These are phyloP conservation scores for Fusarium tanahbumbuense DNA, from an alignment of 2,329 filamentous ascomycete genomes.

Conservation along the genomic window DNA sequence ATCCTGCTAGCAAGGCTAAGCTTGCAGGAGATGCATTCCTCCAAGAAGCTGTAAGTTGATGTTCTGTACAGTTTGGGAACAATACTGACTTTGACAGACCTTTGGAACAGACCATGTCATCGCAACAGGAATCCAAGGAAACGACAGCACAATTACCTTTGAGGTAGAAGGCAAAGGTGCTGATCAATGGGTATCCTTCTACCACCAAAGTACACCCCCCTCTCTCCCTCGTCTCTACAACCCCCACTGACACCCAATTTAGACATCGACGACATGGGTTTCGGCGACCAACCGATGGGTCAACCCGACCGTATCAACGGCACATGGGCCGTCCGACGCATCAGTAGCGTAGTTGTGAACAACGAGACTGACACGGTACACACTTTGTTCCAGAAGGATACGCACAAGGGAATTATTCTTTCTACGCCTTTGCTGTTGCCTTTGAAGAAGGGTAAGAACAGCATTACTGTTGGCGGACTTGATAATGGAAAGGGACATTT, in stretches of 20 bases:
- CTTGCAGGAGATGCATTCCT: slow-evolving; percentile 58
- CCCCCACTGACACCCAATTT: not conserved
- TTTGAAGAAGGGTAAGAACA: slow-evolving; percentile 64
- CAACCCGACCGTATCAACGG: slow-evolving; percentile 70
- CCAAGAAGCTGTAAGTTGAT: slow-evolving; percentile 58
- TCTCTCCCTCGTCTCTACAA: too few relatives aligned
- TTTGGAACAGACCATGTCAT: slow-evolving; percentile 61
- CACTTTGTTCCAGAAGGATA: slow-evolving; percentile 63
- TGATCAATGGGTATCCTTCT: slow-evolving; percentile 66
- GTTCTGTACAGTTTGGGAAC: rapidly evolving
- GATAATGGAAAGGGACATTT: slow-evolving; percentile 64
- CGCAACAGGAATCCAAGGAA: slow-evolving; percentile 63
- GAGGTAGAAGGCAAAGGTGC: slow-evolving; percentile 59
- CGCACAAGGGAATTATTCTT: slow-evolving; percentile 68
- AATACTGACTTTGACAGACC: slow-evolving; percentile 40
- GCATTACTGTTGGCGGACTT: slow-evolving; percentile 68
- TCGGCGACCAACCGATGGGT: slow-evolving; percentile 66
- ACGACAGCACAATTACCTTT: slow-evolving; percentile 64
- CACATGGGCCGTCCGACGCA: slow-evolving; percentile 68
- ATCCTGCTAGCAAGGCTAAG: slow-evolving; percentile 58
- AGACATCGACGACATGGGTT: slow-evolving; percentile 70
- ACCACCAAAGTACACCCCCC: slow-evolving; percentile 59
- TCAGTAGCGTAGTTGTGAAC: slow-evolving; percentile 70
- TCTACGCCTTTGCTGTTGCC: slow-evolving; percentile 67
- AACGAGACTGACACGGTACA: slow-evolving; percentile 58